These are phyloP conservation scores for Casuarina cunninghamiana DNA, from an alignment of 306 rosid genomes.

Conservation along the genomic window DNA sequence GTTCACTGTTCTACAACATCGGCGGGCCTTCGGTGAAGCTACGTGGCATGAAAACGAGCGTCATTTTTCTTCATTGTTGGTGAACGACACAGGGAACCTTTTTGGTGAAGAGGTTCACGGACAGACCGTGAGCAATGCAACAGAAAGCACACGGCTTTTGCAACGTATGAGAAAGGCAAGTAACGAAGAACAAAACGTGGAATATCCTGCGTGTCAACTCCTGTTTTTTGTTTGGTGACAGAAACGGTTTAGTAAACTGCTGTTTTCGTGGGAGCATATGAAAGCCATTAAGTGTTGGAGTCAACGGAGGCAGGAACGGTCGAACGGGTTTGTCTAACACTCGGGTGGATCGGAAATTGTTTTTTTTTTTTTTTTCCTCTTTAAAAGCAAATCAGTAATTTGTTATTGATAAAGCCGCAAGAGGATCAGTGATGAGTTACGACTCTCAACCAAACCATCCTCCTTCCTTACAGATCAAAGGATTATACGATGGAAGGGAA, in stretches of 20 bases:
- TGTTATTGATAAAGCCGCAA: slow-evolving; percentile 16
- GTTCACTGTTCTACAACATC: background rate
- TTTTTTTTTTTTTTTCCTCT: no score
- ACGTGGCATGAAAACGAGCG: background rate
- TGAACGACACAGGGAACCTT: no score
- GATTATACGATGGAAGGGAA: slow-evolving; percentile 6
- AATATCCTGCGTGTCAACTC: no score
- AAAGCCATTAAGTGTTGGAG: no score
- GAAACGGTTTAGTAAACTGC: no score
- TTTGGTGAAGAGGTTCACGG: no score
- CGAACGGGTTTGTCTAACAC: background rate
- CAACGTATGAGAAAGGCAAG: no score
- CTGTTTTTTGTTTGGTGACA: no score
- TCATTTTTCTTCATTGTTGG: background rate
- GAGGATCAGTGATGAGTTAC: slow-evolving; percentile 17
- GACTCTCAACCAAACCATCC: slow-evolving; percentile 25
- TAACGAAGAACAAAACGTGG: no score
- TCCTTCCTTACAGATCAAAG: background rate
- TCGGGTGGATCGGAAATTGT: background rate
- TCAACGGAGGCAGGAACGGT: no score
- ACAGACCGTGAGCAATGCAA: no score
- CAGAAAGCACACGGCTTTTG: no score
- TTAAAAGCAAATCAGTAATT: background rate
- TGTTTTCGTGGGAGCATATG: background rate
- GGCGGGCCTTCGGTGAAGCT: background rate